phyloP scores from a whole-genome alignment of 2,329 filamentous ascomycete species.

The Pseudogymnoascus destructans region DNA sequence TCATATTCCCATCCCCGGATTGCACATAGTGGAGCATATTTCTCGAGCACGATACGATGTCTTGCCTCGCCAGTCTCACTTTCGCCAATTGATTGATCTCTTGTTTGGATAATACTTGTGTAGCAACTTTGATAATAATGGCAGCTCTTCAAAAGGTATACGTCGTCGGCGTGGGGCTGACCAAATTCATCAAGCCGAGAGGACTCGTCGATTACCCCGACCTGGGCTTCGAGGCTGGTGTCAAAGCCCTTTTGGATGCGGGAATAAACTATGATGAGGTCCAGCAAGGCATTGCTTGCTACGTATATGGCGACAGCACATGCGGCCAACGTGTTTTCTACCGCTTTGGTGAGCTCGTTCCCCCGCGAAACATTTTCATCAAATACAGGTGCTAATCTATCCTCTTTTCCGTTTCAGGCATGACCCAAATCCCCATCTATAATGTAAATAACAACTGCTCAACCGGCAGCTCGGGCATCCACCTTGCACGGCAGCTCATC shows the following conservation, averaged over 20 bases:
- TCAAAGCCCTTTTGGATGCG: conserved; percentile 37
- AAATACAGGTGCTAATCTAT: background rate
- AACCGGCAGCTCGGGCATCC: conserved; percentile 18
- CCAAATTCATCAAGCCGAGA: conserved; percentile 24
- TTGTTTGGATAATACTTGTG: background rate
- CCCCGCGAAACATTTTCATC: background rate
- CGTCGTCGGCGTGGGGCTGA: conserved; percentile 21
- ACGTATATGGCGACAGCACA: conserved; percentile 19
- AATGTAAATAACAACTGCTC: conserved; percentile 22
- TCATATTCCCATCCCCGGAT: background rate
- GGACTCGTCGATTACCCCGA: conserved; percentile 25
- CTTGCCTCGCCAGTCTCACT: background rate
- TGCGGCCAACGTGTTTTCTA: conserved; percentile 22
- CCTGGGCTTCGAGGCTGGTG: conserved; percentile 23
- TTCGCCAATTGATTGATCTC: background rate
- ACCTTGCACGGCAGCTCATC: conserved; percentile 17
- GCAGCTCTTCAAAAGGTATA: conserved; percentile 11
- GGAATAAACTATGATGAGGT: conserved; percentile 95
- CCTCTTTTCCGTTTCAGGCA: conserved; percentile 9
- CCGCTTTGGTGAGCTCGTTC: conserved; percentile 15
- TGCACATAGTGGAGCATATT: background rate
- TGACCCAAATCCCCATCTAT: conserved; percentile 21
- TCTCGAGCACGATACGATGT: background rate
- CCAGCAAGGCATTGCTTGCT: conserved; percentile 69
- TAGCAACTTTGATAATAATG: background rate